A percentile compares a stretch with the other conserved stretches of the same genome.
These are phyloP conservation scores for Geotrichum candidum DNA, from an alignment of 1,139 yeast species.

Conservation along the genomic window DNA sequence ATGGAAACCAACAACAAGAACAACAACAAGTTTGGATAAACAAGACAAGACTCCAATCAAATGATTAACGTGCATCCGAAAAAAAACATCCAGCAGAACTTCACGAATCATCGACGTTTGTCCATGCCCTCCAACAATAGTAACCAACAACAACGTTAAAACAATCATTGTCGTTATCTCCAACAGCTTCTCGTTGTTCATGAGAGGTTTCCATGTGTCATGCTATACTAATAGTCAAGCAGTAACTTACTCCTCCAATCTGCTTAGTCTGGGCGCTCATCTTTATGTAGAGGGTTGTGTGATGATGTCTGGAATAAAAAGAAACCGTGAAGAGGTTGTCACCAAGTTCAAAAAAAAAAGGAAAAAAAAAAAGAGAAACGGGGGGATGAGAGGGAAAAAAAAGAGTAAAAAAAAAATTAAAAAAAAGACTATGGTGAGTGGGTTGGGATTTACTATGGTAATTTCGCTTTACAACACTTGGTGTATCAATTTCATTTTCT, in stretches of 20 bases:
- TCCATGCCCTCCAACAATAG: neutral
- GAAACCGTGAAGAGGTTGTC: slow-evolving; percentile 17
- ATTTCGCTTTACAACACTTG: neutral
- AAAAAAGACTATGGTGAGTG: neutral
- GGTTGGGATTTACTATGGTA: neutral
- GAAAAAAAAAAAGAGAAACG: slow-evolving; percentile 4
- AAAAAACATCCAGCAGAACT: neutral
- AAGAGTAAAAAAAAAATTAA: slow-evolving; percentile 1
- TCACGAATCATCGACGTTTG: neutral
- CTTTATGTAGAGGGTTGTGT: slow-evolving; percentile 21
- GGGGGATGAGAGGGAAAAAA: neutral
- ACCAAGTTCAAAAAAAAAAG: slow-evolving; percentile 9
- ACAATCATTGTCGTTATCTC: neutral
- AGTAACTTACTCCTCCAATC: slow-evolving; percentile 35
- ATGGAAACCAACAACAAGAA: neutral
- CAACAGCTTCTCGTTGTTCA: neutral
- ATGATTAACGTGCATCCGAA: no score
- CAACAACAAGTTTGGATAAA: no score
- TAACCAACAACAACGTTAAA: neutral
- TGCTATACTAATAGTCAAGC: neutral
- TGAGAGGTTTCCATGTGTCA: neutral
- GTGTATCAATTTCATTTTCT: neutral
- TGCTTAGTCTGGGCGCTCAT: slow-evolving; percentile 37
- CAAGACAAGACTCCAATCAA: neutral
- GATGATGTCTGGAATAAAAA: slow-evolving; percentile 17